phyloP scores from a whole-genome alignment of 1,284 basidiomycete species.

The Papiliotrema terrestris region DNA sequence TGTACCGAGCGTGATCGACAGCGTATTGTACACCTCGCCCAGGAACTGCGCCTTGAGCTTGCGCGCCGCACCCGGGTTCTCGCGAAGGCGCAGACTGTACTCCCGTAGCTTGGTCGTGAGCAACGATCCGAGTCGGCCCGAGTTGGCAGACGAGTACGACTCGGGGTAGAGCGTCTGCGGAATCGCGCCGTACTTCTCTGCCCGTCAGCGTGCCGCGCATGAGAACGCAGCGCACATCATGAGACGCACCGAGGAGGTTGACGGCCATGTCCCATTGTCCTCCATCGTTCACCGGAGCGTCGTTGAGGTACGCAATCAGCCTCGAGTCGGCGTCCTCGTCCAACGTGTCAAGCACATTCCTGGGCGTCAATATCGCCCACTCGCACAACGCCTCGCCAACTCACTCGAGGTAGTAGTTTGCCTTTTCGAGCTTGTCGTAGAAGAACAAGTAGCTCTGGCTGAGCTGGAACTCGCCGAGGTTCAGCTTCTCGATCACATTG shows the following conservation, averaged over 20 bases:
- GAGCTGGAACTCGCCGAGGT: constrained; percentile 80
- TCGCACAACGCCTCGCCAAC: constrained; percentile 34
- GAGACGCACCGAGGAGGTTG: constrained; percentile 63
- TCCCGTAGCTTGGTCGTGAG: constrained; percentile 88
- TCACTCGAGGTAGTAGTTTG: constrained; percentile 86
- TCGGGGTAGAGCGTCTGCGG: constrained; percentile 82
- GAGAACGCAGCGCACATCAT: neutral
- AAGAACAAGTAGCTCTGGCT: constrained; percentile 87
- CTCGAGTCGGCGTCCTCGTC: constrained; percentile 79
- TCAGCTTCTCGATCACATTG: constrained; percentile 77
- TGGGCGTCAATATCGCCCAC: constrained; percentile 2
- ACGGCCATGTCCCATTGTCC: constrained; percentile 95
- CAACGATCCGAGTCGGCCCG: constrained; percentile 68
- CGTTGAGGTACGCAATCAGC: constrained; percentile 70
- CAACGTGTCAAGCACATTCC: constrained; percentile 68
- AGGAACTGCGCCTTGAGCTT: constrained; percentile 77
- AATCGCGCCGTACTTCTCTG: constrained; percentile 72
- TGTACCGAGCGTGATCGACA: constrained; percentile 80
- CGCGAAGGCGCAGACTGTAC: constrained; percentile 75
- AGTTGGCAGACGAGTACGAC: constrained; percentile 73
- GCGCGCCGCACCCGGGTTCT: constrained; percentile 16
- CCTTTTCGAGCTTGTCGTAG: constrained; percentile 92
- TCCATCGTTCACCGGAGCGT: constrained; percentile 81
- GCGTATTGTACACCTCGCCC: constrained; percentile 79
- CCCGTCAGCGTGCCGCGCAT: neutral